These are phyloP conservation scores for Gossypium anomalum DNA, from an alignment of 345 rosid genomes.

Conservation along the genomic window DNA sequence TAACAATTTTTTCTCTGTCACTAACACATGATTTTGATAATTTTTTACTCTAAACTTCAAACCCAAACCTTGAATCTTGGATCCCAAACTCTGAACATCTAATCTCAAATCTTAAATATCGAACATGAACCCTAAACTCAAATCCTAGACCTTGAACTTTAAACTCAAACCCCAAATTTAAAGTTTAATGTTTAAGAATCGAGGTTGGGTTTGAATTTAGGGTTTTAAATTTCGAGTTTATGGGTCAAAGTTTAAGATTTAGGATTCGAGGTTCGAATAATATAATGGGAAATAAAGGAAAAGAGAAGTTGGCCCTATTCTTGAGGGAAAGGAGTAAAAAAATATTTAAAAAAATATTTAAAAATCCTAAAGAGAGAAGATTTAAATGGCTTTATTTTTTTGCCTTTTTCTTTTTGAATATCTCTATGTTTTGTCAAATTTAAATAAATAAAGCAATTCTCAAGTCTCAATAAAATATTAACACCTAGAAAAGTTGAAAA, in stretches of 20 bases:
- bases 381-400: neutral
- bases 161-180: too few species aligned
- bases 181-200: too few species aligned
- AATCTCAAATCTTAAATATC: too few species aligned
- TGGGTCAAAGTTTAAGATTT: fast-evolving
- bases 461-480: neutral
- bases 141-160: fast-evolving
- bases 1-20: too few species aligned
- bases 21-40: too few species aligned
- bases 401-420: constrained; percentile 4
- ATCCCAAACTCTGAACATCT: too few species aligned
- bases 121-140: too few species aligned
- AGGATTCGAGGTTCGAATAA: neutral
- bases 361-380: neutral
- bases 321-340: neutral
- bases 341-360: neutral
- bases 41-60: too few species aligned
- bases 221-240: too few species aligned
- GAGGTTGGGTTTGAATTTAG: fast-evolving
- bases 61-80: too few species aligned
- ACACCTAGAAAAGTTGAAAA: neutral
- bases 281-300: neutral
- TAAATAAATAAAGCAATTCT: neutral
- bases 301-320: neutral
- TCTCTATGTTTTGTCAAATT: neutral